Base-by-base conservation (phyloP, 1,284 basidiomycete species). In the Malassezia vespertilionis region DNA sequence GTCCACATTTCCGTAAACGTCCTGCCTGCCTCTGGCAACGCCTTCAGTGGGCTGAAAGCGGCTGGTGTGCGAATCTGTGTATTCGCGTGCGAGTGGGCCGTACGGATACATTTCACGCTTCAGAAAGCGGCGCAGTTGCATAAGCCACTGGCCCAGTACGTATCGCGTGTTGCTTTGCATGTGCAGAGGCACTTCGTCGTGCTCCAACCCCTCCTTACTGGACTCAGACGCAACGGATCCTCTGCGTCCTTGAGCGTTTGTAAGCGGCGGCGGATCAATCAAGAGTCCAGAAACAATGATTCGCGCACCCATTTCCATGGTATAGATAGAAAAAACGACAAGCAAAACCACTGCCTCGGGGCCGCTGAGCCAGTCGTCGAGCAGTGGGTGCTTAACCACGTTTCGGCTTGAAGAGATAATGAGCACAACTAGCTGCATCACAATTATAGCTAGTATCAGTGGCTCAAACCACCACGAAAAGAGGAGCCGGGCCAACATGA, bases 281-380 rank as follows among this genome's bases (percentile, higher is more conserved):
- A 96, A 70, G 56, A 97, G 79, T 14, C 91, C 91, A 10, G 86
- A 88, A 21, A 91, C 84, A 61, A 86, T 79, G 67, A 93, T 89
- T 18, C 90, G 82, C 32, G 86, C 86, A 52, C 85, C 75, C 44
- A 85, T 80, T 74, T 97, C 91, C 31, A 93, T 51, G 80, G 88
- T 90, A 76, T 89, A 96, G 56, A 86, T 61, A 56, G 80, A 73
- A 72, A 96, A 96, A 46, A 96, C 74, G 26, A 65, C 77, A 65
- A 96, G 85, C 15, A 96, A 74, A 17, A 77, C 80, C n/a, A 40
- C 22, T 14, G 33, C 18, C 27, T 51, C 48, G 86, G 89, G 91
- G 11, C 73, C 62, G 49, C 82, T 80, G 72, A 95, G 93, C 73
- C 84, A 95, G 5, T 85, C 86, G 27, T 72, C 71, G 24, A 61